phyloP scores from a whole-genome alignment of 169 alveolate genomes.

The Cryptosporidium sp. region DNA sequence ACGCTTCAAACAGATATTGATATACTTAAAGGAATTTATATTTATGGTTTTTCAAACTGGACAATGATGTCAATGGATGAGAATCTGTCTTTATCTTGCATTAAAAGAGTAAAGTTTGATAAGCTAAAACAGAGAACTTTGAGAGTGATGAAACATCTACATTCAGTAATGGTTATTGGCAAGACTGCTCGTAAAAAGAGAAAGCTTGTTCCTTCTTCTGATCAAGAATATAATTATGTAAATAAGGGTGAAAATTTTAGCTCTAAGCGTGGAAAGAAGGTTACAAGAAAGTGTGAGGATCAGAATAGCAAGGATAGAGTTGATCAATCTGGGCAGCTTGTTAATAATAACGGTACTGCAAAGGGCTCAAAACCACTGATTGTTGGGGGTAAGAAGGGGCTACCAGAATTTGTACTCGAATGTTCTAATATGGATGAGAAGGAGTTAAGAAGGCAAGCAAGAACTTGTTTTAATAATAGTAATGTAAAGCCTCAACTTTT shows the following conservation, averaged over 20 bases:
- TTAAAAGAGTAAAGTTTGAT: slow-evolving; percentile 83
- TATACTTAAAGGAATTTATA: slow-evolving; percentile 86
- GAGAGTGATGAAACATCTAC: slow-evolving; percentile 82
- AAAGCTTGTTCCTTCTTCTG: slow-evolving; percentile 13
- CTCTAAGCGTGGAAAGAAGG: slow-evolving; percentile 14
- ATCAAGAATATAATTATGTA: slow-evolving; percentile 13
- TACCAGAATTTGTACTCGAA: slow-evolving; percentile 54
- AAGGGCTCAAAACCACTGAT: not conserved
- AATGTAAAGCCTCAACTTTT: slow-evolving; percentile 45
- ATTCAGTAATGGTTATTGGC: slow-evolving; percentile 66
- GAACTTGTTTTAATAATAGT: slow-evolving; percentile 57
- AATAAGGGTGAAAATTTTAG: not conserved
- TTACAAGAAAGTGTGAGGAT: slow-evolving; percentile 2
- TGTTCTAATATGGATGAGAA: slow-evolving; percentile 50
- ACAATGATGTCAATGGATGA: slow-evolving; percentile 86
- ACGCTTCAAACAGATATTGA: slow-evolving; percentile 78
- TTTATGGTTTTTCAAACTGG: slow-evolving; percentile 90
- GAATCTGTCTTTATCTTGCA: slow-evolving; percentile 80
- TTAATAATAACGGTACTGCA: not conserved
- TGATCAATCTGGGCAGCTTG: not conserved
- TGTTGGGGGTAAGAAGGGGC: slow-evolving; percentile 40
- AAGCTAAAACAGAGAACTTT: slow-evolving; percentile 83
- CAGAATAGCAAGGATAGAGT: not conserved
- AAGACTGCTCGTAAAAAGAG: slow-evolving; percentile 72
- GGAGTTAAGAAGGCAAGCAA: slow-evolving; percentile 50